phyloP scores from a whole-genome alignment of 1,139 yeast species.

The Komagataea norvegica region DNA sequence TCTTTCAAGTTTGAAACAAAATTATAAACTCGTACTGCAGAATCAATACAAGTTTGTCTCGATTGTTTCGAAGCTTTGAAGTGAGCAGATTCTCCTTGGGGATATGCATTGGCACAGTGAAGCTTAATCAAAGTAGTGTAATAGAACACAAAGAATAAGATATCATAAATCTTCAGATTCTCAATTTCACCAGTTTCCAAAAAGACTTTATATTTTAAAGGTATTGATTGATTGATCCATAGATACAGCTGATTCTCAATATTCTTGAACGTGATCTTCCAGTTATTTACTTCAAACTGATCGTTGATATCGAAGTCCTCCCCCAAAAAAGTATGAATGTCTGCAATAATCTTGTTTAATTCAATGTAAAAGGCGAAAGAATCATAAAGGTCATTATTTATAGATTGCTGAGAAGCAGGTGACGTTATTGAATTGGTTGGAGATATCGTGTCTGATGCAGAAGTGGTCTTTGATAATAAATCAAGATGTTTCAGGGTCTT shows the following conservation, averaged over 20 bases:
- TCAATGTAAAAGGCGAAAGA: slow-evolving; percentile 22
- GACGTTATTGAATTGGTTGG: not conserved
- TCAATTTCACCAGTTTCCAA: slow-evolving; percentile 16
- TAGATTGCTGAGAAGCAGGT: not conserved
- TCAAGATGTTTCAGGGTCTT: slow-evolving; percentile 6
- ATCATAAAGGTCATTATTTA: slow-evolving; percentile 13
- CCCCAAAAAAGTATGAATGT: slow-evolving; percentile 20
- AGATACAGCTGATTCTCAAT: slow-evolving; percentile 17
- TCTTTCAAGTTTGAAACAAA: slow-evolving; percentile 24
- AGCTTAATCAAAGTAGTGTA: slow-evolving; percentile 30
- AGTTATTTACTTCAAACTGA: slow-evolving; percentile 14
- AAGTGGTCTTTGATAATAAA: not conserved
- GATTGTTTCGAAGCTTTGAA: slow-evolving; percentile 30
- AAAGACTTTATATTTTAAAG: slow-evolving; percentile 12
- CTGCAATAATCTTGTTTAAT: slow-evolving; percentile 19
- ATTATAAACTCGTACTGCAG: slow-evolving; percentile 24
- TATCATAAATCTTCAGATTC: slow-evolving; percentile 14
- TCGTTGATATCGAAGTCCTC: slow-evolving; percentile 21
- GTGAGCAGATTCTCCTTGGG: slow-evolving; percentile 29
- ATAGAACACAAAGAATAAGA: slow-evolving; percentile 28
- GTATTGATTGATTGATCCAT: slow-evolving; percentile 18
- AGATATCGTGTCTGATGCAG: not conserved
- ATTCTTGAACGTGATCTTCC: slow-evolving; percentile 18
- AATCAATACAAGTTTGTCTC: slow-evolving; percentile 26
- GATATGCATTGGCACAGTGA: slow-evolving; percentile 32